A percentile compares a stretch with the other conserved stretches of the same genome.
Conservation (phyloP, 1,284 basidiomycete species). For the Ganoderma leucocontextum region DNA sequence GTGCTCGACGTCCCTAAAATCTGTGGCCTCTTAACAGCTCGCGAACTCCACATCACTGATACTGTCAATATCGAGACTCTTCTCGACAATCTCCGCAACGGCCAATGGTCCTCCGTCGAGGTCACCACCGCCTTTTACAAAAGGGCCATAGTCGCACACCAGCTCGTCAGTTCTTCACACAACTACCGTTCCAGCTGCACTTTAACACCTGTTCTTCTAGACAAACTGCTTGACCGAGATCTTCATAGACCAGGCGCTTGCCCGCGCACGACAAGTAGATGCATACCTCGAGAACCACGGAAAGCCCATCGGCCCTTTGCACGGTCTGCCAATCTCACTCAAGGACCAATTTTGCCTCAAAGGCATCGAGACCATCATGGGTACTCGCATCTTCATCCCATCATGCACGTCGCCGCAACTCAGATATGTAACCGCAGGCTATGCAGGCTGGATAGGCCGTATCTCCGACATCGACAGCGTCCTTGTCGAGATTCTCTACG, state of each 20-base stretch:
- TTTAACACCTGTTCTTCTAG: slow-evolving; percentile 41
- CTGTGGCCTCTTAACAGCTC: slow-evolving; percentile 64
- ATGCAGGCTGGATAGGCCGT: slow-evolving; percentile 65
- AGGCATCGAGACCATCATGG: slow-evolving; percentile 61
- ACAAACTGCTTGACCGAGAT: slow-evolving; percentile 65
- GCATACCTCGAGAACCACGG: slow-evolving; percentile 53
- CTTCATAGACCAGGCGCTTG: slow-evolving; percentile 60
- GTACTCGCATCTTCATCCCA: slow-evolving; percentile 36
- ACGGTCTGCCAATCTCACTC: slow-evolving; percentile 68
- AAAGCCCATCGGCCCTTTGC: slow-evolving; percentile 62
- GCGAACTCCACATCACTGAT: slow-evolving; percentile 76
- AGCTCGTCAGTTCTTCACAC: slow-evolving; percentile 66
- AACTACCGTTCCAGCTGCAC: slow-evolving; percentile 38
- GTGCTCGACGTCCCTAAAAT: slow-evolving; percentile 64
- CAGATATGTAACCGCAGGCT: slow-evolving; percentile 52
- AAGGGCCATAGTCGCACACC: slow-evolving; percentile 83
- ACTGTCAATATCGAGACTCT: slow-evolving; percentile 57
- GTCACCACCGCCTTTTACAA: slow-evolving; percentile 83
- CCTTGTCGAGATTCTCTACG: slow-evolving; percentile 50
- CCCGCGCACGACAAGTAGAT: slow-evolving; percentile 60
- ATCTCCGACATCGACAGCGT: slow-evolving; percentile 47
- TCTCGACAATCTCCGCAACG: slow-evolving; percentile 55
- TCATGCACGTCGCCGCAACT: not conserved
- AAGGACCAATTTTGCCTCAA: slow-evolving; percentile 68
- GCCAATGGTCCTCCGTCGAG: slow-evolving; percentile 67